Evolutionary conservation across 1,284 basidiomycete genomes (phyloP).

Genomic region (Cutaneotrichosporon cavernicola): DNA sequence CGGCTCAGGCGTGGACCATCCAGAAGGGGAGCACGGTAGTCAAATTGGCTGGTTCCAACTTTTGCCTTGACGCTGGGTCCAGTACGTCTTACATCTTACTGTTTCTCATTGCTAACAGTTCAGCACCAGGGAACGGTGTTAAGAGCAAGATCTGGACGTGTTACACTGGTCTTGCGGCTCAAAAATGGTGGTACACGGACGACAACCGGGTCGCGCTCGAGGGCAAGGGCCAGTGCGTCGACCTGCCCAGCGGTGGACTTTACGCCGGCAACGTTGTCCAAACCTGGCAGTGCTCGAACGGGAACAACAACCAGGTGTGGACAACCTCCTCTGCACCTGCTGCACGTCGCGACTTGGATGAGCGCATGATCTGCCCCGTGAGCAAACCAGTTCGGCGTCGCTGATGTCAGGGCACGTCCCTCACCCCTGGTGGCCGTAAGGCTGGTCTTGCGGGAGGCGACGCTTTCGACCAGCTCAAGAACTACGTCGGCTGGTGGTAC

Average conservation of each 20-base stretch:
- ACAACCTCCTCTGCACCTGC: background rate
- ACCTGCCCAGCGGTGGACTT: slow-evolving; percentile 16
- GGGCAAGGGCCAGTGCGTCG: slow-evolving; percentile 21
- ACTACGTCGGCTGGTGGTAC: slow-evolving; percentile 51
- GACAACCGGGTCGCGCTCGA: slow-evolving; percentile 15
- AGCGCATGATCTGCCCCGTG: background rate
- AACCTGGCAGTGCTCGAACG: slow-evolving; percentile 20
- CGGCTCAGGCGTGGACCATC: slow-evolving; percentile 21
- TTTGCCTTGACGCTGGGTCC: slow-evolving; percentile 4
- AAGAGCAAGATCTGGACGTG: slow-evolving; percentile 24
- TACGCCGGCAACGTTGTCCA: slow-evolving; percentile 17
- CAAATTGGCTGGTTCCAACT: slow-evolving; percentile 30
- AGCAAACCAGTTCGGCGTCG: background rate
- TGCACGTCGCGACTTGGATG: background rate
- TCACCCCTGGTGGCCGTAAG: slow-evolving; percentile 26
- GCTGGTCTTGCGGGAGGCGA: slow-evolving; percentile 41
- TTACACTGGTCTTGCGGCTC: slow-evolving; percentile 15
- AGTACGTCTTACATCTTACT: background rate
- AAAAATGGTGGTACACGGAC: slow-evolving; percentile 18
- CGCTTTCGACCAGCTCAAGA: slow-evolving; percentile 28
- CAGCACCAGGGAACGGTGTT: slow-evolving; percentile 17
- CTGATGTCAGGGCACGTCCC: slow-evolving; percentile 2
- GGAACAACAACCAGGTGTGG: slow-evolving; percentile 25
- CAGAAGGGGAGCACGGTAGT: slow-evolving; percentile 16
- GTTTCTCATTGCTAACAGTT: background rate